phyloP scores from a whole-genome alignment of 192 early-diverging fungal species.

The Backusella morwellensis region DNA sequence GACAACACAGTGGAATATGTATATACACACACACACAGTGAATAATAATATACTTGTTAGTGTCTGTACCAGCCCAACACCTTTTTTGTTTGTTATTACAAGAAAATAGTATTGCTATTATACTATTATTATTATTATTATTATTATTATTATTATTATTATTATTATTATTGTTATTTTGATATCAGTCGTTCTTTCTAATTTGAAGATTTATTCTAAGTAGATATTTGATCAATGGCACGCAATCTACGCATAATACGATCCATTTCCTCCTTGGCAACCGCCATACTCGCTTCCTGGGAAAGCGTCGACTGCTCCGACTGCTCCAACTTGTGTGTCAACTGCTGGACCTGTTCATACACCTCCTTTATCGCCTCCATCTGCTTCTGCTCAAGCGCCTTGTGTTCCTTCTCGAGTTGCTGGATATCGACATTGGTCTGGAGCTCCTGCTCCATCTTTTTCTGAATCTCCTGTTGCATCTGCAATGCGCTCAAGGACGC shows the following conservation, averaged over 20 bases:
- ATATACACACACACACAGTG: no score
- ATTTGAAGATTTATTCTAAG: neutral
- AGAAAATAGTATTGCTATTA: no score
- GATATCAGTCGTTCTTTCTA: no score
- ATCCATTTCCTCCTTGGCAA: constrained; percentile 23
- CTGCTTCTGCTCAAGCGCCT: constrained; percentile 11
- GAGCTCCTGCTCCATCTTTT: constrained; percentile 9
- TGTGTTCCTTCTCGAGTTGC: constrained; percentile 6
- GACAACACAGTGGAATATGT: neutral
- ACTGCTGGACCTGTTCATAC: constrained; percentile 2
- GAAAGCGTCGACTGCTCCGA: constrained; percentile 2
- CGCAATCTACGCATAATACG: constrained; percentile 24
- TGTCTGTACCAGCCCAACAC: no score
- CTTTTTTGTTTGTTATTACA: no score
- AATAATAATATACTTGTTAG: no score
- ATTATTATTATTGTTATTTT: no score
- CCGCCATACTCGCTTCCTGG: constrained; percentile 12
- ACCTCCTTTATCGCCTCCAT: constrained; percentile 15
- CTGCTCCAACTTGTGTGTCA: constrained; percentile 3
- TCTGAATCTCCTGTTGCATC: constrained; percentile 23
- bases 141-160: no score
- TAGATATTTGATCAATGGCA: constrained; percentile 12
- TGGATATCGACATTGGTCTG: neutral
- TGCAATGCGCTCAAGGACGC: constrained; percentile 17
- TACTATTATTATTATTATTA: no score